Evolutionary conservation across 2,329 filamentous ascomycete genomes (phyloP).

Genomic region (Colletotrichum destructivum): DNA sequence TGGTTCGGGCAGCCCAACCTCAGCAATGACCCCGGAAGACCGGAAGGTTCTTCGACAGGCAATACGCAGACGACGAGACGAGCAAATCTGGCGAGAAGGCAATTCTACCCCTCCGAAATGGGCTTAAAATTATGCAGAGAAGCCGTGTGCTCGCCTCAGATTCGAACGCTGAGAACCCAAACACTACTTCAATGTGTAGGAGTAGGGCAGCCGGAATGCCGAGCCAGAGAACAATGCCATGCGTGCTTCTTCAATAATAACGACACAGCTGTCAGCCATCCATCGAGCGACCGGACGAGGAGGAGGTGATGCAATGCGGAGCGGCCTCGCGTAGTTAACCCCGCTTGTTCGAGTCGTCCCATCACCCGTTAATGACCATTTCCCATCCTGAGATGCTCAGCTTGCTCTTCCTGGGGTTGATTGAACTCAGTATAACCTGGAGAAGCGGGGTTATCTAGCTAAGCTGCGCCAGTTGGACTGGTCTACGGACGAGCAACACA

Average conservation of each 20-base stretch:
- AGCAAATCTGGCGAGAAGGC: neutral
- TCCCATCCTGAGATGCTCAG: neutral
- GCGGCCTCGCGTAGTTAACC: neutral
- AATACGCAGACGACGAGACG: neutral
- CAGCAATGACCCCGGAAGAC: conserved; percentile 22
- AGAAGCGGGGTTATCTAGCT: neutral
- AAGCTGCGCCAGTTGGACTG: neutral
- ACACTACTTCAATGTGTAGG: too few relatives aligned
- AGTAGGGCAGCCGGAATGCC: neutral
- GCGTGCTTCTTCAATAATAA: neutral
- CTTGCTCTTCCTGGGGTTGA: neutral
- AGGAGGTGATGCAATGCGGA: neutral
- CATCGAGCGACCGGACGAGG: neutral
- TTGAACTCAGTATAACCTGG: neutral
- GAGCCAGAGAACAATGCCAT: neutral
- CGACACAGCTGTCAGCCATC: neutral
- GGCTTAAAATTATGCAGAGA: neutral
- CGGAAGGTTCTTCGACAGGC: conserved; percentile 9
- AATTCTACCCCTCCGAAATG: neutral
- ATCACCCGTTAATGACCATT: neutral
- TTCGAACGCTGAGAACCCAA: neutral
- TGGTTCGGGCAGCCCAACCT: conserved; percentile 10
- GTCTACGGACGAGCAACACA: neutral
- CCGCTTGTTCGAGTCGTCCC: conserved; percentile 2
- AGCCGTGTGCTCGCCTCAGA: neutral